phyloP scores from a whole-genome alignment of 139 green algal genomes.

The Tetratostichococcus sp. region DNA sequence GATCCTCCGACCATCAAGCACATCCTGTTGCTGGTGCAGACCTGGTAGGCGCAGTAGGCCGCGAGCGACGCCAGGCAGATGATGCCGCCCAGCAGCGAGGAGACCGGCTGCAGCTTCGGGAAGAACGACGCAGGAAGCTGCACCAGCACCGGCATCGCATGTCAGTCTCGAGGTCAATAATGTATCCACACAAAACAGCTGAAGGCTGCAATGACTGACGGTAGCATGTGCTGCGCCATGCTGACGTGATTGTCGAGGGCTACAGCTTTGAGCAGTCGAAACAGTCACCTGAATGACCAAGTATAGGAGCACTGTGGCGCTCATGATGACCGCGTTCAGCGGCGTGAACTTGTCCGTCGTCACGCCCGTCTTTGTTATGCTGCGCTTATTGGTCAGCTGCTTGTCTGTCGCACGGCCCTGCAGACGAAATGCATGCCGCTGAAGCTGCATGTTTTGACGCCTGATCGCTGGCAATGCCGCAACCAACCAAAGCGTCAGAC shows the following conservation, averaged over 20 bases:
- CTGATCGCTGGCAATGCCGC: too few relatives aligned
- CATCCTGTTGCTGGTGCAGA: too few relatives aligned
- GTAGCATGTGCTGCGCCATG: too few relatives aligned
- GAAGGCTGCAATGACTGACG: not conserved
- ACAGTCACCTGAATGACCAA: conserved; percentile 28
- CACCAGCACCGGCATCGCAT: not conserved
- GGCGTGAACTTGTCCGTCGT: conserved; percentile 41
- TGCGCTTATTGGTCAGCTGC: conserved; percentile 24
- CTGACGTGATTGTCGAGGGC: too few relatives aligned
- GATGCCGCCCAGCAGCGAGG: conserved; percentile 22
- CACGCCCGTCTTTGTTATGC: conserved; percentile 25
- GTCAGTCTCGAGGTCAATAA: too few relatives aligned
- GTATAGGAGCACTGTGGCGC: conserved; percentile 29
- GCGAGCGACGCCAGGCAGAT: conserved; percentile 27
- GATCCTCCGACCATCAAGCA: too few relatives aligned
- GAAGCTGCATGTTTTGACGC: not conserved
- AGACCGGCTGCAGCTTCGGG: conserved; percentile 14
- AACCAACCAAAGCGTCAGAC: too few relatives aligned
- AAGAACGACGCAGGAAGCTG: not conserved
- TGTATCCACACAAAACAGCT: too few relatives aligned
- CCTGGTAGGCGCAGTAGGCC: conserved; percentile 52
- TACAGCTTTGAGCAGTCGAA: too few relatives aligned
- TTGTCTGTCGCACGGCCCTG: conserved; percentile 22
- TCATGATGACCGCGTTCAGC: conserved; percentile 44
- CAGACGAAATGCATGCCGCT: not conserved